These are phyloP conservation scores for Exsudoporus floridanus DNA, from an alignment of 1,284 basidiomycete species.

Conservation along the genomic window DNA sequence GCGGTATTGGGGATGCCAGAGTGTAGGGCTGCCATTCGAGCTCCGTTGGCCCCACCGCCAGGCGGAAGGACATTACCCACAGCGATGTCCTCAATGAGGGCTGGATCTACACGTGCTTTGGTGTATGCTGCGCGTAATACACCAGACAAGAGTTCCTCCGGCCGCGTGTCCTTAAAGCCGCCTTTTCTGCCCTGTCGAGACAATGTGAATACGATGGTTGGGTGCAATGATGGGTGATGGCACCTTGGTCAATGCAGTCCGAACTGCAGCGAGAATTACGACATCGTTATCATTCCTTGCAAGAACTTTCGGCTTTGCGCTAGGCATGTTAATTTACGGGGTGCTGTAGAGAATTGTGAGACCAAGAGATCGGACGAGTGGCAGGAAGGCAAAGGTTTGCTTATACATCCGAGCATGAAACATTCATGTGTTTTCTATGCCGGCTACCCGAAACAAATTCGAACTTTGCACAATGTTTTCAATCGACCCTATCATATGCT, in stretches of 20 bases:
- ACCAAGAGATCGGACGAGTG: not conserved
- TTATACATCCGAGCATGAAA: slow-evolving; percentile 21
- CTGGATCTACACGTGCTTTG: slow-evolving; percentile 70
- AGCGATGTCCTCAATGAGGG: slow-evolving; percentile 83
- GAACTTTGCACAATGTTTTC: no score
- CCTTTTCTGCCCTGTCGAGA: slow-evolving; percentile 75
- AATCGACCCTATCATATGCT: no score
- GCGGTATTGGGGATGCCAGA: slow-evolving; percentile 88
- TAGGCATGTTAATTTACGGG: slow-evolving; percentile 23
- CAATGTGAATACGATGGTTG: slow-evolving; percentile 12
- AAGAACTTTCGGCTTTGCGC: slow-evolving; percentile 47
- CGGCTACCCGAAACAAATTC: slow-evolving; percentile 1
- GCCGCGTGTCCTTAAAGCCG: slow-evolving; percentile 90
- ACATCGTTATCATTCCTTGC: slow-evolving; percentile 77
- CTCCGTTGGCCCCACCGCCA: slow-evolving; percentile 84
- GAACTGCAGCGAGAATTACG: slow-evolving; percentile 85
- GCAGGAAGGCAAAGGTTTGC: not conserved
- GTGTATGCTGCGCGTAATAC: slow-evolving; percentile 76
- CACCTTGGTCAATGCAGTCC: slow-evolving; percentile 90
- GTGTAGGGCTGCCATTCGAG: slow-evolving; percentile 93
- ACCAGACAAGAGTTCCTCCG: slow-evolving; percentile 86
- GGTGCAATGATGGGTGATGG: not conserved
- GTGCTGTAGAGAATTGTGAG: not conserved
- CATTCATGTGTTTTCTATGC: slow-evolving; percentile 32
- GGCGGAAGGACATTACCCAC: slow-evolving; percentile 95